A percentile compares a stretch with the other conserved stretches of the same genome.
These are phyloP conservation scores for Ichthyophthirius multifiliis DNA, from an alignment of 169 alveolate species.

Conservation along the genomic window DNA sequence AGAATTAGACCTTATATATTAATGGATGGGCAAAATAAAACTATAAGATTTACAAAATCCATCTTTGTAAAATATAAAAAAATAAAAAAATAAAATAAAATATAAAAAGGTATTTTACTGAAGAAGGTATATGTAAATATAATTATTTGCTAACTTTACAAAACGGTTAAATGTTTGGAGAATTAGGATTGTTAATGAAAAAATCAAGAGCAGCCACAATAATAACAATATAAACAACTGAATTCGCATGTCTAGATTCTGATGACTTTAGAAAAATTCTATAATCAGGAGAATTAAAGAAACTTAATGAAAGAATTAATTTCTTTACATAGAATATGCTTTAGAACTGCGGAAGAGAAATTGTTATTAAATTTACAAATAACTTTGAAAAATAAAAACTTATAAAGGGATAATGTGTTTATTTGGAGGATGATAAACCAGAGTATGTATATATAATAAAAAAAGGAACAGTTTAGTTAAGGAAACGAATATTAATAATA, in stretches of 20 bases:
- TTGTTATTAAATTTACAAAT: not conserved
- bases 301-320: not conserved
- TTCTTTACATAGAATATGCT: not conserved
- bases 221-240: not conserved
- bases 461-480: not conserved
- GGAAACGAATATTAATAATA: not conserved
- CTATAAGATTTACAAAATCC: not conserved
- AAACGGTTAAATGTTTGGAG: conserved; percentile 15
- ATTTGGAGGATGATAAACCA: not conserved
- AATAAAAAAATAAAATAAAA: not conserved
- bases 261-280: not conserved
- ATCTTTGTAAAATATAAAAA: not conserved
- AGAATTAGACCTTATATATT: not conserved
- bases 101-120: not conserved
- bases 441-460: not conserved
- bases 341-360: not conserved
- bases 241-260: not conserved
- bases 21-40: not conserved
- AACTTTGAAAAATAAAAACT: not conserved
- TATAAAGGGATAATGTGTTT: not conserved
- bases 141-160: not conserved
- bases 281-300: not conserved
- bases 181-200: not conserved
- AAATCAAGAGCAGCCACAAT: conserved; percentile 5
- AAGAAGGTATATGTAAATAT: not conserved